Conservation (phyloP, 1,139 yeast genomes). For the Yamadazyma sp. region DNA sequence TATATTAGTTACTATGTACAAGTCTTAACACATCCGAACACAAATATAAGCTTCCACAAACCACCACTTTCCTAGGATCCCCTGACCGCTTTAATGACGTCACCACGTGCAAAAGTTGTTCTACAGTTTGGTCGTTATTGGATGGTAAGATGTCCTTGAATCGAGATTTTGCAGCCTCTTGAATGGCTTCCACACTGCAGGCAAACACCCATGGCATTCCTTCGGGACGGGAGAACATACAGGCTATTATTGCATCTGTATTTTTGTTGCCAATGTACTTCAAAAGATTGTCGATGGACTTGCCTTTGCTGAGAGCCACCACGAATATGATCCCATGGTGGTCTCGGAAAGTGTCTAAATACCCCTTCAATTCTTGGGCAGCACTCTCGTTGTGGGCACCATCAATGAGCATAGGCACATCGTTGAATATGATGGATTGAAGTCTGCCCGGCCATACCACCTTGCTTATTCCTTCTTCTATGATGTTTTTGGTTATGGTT, state of each 20-base stretch:
- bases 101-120: slow-evolving; percentile 20
- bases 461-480: slow-evolving; percentile 49
- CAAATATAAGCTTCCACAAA: slow-evolving; percentile 80
- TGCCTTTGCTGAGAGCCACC: slow-evolving; percentile 76
- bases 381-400: slow-evolving; percentile 95
- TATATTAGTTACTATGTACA: slow-evolving; percentile 5
- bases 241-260: slow-evolving; percentile 58
- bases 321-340: slow-evolving; percentile 54
- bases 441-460: slow-evolving; percentile 67
- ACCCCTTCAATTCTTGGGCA: slow-evolving; percentile 60
- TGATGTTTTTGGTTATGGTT: slow-evolving; percentile 28
- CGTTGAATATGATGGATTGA: slow-evolving; percentile 34
- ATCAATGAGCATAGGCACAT: slow-evolving; percentile 47
- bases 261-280: slow-evolving; percentile 43
- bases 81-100: slow-evolving; percentile 18
- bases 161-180: slow-evolving; percentile 23
- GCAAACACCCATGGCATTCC: slow-evolving; percentile 91
- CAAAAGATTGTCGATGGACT: slow-evolving; percentile 54
- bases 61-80: slow-evolving; percentile 42
- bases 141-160: slow-evolving; percentile 27
- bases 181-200: slow-evolving; percentile 39
- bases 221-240: slow-evolving; percentile 67
- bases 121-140: slow-evolving; percentile 10
- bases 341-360: slow-evolving; percentile 21
- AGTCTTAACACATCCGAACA: slow-evolving; percentile 65